Evolutionary conservation across 805 yeast species (phyloP), one percentile per base, ranked within the genome.

Genomic region (Saccharomycopsis sp.): DNA sequence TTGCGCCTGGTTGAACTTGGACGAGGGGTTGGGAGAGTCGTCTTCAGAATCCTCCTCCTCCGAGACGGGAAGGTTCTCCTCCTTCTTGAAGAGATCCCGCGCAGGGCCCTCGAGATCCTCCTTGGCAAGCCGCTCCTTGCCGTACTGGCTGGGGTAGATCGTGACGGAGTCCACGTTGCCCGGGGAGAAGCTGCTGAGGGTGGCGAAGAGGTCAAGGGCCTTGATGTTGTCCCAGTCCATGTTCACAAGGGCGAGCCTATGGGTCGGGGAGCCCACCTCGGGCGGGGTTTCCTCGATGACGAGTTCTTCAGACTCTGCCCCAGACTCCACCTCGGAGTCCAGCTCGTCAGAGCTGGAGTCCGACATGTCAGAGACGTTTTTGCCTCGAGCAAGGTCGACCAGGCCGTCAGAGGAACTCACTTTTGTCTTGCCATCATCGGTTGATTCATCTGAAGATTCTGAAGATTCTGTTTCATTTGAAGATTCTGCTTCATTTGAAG

Each of bases 201-300:
- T 80, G 4, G 94, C 94, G 80, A 84, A 74, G 48, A 89, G 64
- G 57, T 92, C 97, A 3, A 75, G 74, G 0, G 97, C 82, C 34
- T 75, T 72, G n/a, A 92, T 70, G 54, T 92, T 83, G 53, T 92
- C 98, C 98, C 98, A 92, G 57, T 92, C 98, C 72, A 92, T 67
- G 55, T 92, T 92, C 22, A 92, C 97, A 1, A 80, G 95, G 0
- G 98, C 98, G 54, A 92, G 67, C 4, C 83, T 66, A 25, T 64
- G 65, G 1, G 94, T 69, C 22, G 95, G 94, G 2, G 89, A 96
- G 34, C 95, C 94, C 38, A 77, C 80, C 36, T 83, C 87, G n/a
- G 92, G 82, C 39, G 73, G 70, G 7, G 63, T 64, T 21, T 66
- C 69, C 49, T 77, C 82, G 18, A 71, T 60, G 16, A 73, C 82